Evolutionary conservation across 306 rosid genomes (phyloP).

Genomic region (Quercus dentata): DNA sequence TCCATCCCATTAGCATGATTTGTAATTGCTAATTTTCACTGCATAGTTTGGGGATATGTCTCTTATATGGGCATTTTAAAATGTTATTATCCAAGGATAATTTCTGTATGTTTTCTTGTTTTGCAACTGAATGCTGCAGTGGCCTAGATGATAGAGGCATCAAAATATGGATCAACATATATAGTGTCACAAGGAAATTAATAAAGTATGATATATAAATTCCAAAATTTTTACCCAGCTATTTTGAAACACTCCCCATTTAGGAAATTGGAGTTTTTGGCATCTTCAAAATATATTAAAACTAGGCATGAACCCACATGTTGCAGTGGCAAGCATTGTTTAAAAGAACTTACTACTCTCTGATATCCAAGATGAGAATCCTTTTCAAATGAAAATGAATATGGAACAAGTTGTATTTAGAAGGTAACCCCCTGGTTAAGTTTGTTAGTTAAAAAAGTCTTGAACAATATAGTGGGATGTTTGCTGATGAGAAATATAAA

Average conservation of each 20-base stretch:
- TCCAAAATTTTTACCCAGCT: neutral
- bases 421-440: no score
- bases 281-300: neutral
- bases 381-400: no score
- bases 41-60: neutral
- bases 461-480: no score
- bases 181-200: neutral
- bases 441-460: no score
- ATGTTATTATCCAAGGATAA: neutral
- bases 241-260: neutral
- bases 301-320: no score
- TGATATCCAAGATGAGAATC: no score
- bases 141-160: neutral
- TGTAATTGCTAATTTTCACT: neutral
- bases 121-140: neutral
- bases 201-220: no score
- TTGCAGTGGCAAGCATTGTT: no score
- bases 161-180: neutral
- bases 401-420: no score
- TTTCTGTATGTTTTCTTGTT: neutral
- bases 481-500: no score
- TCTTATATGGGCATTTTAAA: neutral
- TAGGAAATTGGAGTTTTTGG: neutral
- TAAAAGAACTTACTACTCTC: no score
- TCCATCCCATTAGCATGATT: neutral